Base-by-base conservation (phyloP, 2,329 filamentous ascomycete species). In the Hawksworthiomyces lignivorus region DNA sequence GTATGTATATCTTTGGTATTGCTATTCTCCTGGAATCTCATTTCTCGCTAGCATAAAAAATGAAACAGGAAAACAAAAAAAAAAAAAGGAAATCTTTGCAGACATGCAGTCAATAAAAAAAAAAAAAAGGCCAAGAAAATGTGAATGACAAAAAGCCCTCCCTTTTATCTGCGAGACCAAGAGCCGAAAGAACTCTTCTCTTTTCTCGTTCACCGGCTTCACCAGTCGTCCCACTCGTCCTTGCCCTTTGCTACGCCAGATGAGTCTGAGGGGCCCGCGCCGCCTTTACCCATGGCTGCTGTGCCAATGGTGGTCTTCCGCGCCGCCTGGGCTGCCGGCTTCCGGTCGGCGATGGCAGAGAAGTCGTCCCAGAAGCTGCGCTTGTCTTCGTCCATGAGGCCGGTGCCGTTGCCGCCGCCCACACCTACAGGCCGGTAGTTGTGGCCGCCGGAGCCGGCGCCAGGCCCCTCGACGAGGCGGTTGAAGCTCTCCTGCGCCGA, bases 311-410 rank as follows among this genome's bases (percentile, higher is more conserved):
- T 65, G 52, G 48, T 45, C 48, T 55, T 56, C 45, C 65, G 62
- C 74, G 68, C 63, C 80, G 58, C 50, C 65, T 62, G n/a, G 18
- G 34, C 19, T 45, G 41, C 47, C 63, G 60, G 19, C 3, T 34
- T 29, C 54, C 75, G 69, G 63, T 82, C 75, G 0, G 79, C 82
- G 20, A 82, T 62, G 21, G 75, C 77, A 0, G 87, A 82, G 62
- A 97, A 95, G 52, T 84, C 83, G 59, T 95, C 89, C 89, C 89
- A 96, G 63, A 95, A 95, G 52, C 85, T 83, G 58, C 83, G 83
- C 62, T 82, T 84, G 75, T 61, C 83, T 72, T 69, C 71, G 55
- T 80, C 71, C 39, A 78, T 54, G n/a, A n/a, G n/a, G n/a, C n/a
- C n/a, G n/a, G n/a, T n/a, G n/a, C n/a, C n/a, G n/a, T n/a, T n/a